These are phyloP conservation scores for Nemania abortiva DNA, from an alignment of 2,329 filamentous ascomycete species.

Conservation along the genomic window DNA sequence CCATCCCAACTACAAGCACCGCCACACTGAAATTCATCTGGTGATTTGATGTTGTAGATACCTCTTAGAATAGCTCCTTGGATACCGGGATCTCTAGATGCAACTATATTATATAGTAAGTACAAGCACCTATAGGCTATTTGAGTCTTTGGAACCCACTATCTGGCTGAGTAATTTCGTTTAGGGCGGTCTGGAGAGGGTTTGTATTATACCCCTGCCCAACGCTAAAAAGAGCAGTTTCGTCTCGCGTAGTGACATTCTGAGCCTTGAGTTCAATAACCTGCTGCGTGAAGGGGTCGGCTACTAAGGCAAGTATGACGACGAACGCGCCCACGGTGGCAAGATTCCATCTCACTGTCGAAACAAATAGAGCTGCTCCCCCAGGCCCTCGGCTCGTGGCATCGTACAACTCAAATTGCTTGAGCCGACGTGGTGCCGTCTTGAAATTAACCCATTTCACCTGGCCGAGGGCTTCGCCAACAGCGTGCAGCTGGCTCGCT, in stretches of 20 bases:
- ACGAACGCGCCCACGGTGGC: conserved; percentile 32
- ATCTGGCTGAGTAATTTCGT: background rate
- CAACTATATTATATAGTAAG: conserved; percentile 11
- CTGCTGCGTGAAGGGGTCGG: conserved; percentile 36
- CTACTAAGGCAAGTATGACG: conserved; percentile 20
- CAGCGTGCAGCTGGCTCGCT: conserved; percentile 30
- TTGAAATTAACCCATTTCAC: conserved; percentile 36
- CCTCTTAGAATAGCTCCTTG: conserved; percentile 36
- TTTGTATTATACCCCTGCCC: conserved; percentile 24
- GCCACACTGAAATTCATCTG: conserved; percentile 30
- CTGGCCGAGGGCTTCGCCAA: conserved; percentile 32
- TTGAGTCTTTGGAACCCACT: no score
- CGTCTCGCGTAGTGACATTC: conserved; percentile 29
- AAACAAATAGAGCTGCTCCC: conserved; percentile 24
- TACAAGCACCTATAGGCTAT: no score
- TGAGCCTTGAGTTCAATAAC: conserved; percentile 23
- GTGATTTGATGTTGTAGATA: conserved; percentile 32
- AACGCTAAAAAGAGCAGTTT: conserved; percentile 18
- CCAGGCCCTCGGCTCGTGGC: conserved; percentile 34
- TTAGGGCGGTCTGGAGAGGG: conserved; percentile 17
- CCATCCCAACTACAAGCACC: conserved; percentile 33
- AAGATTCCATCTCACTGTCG: conserved; percentile 26
- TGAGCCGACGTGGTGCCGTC: conserved; percentile 12
- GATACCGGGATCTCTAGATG: conserved; percentile 26
- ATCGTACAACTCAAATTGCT: conserved; percentile 36